These are phyloP conservation scores for Pyrenochaeta sp. DNA, from an alignment of 2,329 filamentous ascomycete genomes.

Conservation along the genomic window DNA sequence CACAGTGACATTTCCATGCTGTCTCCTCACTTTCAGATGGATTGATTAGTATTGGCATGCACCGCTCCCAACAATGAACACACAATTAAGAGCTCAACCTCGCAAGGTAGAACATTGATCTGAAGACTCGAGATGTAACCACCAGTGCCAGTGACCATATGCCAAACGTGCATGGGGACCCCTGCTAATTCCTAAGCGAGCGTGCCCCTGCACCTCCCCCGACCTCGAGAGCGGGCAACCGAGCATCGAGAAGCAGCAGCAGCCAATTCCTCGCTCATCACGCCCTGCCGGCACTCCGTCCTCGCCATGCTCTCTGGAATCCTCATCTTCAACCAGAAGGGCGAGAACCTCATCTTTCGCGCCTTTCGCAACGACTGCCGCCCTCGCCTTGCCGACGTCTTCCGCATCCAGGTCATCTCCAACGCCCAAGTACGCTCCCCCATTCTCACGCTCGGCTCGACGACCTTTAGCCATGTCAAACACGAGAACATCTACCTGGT, in stretches of 20 bases:
- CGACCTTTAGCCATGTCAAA: constrained; percentile 99
- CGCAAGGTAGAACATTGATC: too few species aligned
- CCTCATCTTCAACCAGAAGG: constrained; percentile 98
- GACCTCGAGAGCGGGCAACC: constrained; percentile 13
- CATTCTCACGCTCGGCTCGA: constrained; percentile 95
- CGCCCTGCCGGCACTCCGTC: constrained; percentile 3
- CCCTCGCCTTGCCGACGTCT: constrained; percentile 95
- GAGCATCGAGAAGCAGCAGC: constrained; percentile 8
- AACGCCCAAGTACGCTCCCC: constrained; percentile 97
- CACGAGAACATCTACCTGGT: constrained; percentile 99
- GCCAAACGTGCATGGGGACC: not conserved
- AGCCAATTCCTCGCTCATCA: constrained; percentile 12
- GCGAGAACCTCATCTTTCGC: constrained; percentile 99
- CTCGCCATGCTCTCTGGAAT: constrained; percentile 88
- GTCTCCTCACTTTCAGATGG: too few species aligned
- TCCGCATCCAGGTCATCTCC: constrained; percentile 98
- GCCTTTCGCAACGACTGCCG: constrained; percentile 99
- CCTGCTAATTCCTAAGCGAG: not conserved
- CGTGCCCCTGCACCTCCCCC: constrained; percentile 16
- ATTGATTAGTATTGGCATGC: too few species aligned
- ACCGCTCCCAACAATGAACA: too few species aligned
- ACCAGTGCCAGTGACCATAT: not conserved
- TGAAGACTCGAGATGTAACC: too few species aligned
- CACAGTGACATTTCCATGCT: too few species aligned
- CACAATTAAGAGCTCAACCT: too few species aligned